These are phyloP conservation scores for Daldinia concentrica DNA, from an alignment of 495 filamentous ascomycete genomes.

Conservation along the genomic window DNA sequence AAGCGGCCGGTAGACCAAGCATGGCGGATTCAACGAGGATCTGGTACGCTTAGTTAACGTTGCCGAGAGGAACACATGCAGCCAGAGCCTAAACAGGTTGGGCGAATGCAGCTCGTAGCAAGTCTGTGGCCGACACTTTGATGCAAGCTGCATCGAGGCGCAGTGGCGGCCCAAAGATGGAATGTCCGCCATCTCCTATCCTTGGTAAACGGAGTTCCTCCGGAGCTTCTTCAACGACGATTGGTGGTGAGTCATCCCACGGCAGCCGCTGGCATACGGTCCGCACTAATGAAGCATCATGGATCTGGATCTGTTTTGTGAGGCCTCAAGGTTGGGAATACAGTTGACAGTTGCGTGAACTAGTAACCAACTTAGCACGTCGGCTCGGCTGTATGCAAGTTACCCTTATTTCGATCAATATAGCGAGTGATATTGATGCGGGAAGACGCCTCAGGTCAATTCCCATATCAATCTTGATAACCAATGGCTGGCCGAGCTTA, in stretches of 20 bases:
- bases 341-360: conserved; percentile 16
- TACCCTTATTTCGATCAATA: conserved; percentile 11
- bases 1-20: conserved; percentile 9
- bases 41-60: conserved; percentile 29
- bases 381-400: conserved; percentile 16
- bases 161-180: conserved; percentile 26
- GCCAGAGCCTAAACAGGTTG: conserved; percentile 38
- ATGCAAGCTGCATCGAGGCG: conserved; percentile 29
- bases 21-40: conserved; percentile 29
- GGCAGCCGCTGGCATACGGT: conserved; percentile 15
- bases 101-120: conserved; percentile 32
- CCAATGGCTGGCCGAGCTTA: conserved; percentile 3
- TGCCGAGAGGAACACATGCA: conserved; percentile 34
- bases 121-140: conserved; percentile 22
- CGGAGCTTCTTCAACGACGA: conserved; percentile 15
- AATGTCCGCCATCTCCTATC: conserved; percentile 16
- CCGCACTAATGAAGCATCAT: conserved; percentile 26
- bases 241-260: conserved; percentile 15
- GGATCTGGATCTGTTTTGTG: conserved; percentile 30
- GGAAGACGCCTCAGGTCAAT: conserved; percentile 14
- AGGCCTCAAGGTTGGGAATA: conserved; percentile 13
- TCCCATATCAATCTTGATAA: not conserved
- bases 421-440: conserved; percentile 13
- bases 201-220: conserved; percentile 27
- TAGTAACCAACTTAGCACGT: conserved; percentile 21